A percentile compares a stretch with the other conserved stretches of the same genome.
Conservation (phyloP, 257 asterid species). For the Cynanchum wilfordii region DNA sequence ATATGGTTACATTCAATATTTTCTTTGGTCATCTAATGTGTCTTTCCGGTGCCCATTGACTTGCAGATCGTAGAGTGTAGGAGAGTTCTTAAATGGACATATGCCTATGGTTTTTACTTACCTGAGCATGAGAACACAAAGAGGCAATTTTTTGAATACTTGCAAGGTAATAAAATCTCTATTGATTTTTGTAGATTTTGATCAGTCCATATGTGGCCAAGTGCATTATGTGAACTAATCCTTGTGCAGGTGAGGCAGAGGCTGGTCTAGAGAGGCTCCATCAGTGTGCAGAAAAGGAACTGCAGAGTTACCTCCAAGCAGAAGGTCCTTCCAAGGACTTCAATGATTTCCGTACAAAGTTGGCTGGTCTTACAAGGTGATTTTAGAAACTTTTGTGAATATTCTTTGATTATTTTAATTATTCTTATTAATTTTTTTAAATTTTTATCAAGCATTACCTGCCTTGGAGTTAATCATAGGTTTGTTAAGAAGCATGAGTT, state of each 20-base stretch:
- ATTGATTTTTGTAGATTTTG: slow-evolving; percentile 8
- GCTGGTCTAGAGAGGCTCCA: slow-evolving; percentile 98
- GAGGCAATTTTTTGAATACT: slow-evolving; percentile 86
- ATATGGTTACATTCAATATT: neutral
- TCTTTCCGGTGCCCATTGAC: slow-evolving; percentile 11
- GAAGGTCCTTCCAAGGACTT: slow-evolving; percentile 70
- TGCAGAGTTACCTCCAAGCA: slow-evolving; percentile 48
- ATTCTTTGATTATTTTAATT: neutral
- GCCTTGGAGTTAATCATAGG: neutral
- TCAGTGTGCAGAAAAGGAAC: slow-evolving; percentile 96
- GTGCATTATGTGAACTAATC: neutral
- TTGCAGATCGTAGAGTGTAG: slow-evolving; percentile 96
- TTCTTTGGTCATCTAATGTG: slow-evolving; percentile 8
- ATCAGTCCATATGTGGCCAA: neutral
- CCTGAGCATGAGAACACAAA: slow-evolving; percentile 63
- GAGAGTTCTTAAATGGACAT: slow-evolving; percentile 96
- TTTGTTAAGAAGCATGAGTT: neutral
- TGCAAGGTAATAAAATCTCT: slow-evolving; percentile 64
- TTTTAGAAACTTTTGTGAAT: neutral
- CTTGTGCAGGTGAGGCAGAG: slow-evolving; percentile 83
- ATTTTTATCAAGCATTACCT: neutral
- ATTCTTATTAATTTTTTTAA: too few species aligned
- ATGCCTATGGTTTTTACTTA: slow-evolving; percentile 88
- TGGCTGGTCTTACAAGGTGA: slow-evolving; percentile 96
- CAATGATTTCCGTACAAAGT: slow-evolving; percentile 88